Base-by-base conservation (phyloP, 108 stramenopile species). In the Phaeodactylum tricornutum region DNA sequence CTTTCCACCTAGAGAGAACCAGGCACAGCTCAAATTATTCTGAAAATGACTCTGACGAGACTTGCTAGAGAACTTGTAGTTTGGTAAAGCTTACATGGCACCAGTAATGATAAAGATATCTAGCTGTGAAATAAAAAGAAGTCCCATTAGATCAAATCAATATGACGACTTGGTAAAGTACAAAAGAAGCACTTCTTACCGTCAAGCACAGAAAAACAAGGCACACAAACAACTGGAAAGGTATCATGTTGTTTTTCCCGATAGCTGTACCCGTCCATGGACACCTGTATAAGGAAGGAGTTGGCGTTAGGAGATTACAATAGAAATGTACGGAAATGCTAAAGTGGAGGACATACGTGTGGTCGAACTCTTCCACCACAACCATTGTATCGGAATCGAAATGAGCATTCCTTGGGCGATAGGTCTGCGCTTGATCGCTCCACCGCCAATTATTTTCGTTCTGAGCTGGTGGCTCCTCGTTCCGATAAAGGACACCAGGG, bases 321-420 rank as follows among this genome's bases (percentile, higher is more conserved):
- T n/a, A n/a, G n/a, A n/a, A n/a, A n/a, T n/a, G n/a, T n/a, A 24
- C 63, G 67, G n/a, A n/a, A n/a, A n/a, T n/a, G n/a, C n/a, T n/a
- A n/a, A n/a, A n/a, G n/a, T n/a, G n/a, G n/a, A n/a, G n/a, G n/a
- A n/a, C n/a, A 79, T 64, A 84, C 72, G 87, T 90, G 35, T 91
- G 88, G 69, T 91, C 88, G 64, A 86, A 91, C 16, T 75, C 91
- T 55, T 93, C 87, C 19, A 95, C 71, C 11, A 95, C 61, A 8
- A 88, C 84, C 3, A 64, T 80, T 43, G 75, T 78, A 63, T 95
- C 94, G 7, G 77, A 53, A 69, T 89, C 86, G 57, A 76, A 95
- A 47, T 71, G 53, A 4, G 94, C 75, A 40, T 72, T 71, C 2
- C 69, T 61, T 11, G 86, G 91, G 39, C 88, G 59, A 56, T 75